Percentiles rank a stretch among this genome's conserved stretches.
phyloP scores from a whole-genome alignment of 2,329 filamentous ascomycete species.

The Xylariales sp. region DNA sequence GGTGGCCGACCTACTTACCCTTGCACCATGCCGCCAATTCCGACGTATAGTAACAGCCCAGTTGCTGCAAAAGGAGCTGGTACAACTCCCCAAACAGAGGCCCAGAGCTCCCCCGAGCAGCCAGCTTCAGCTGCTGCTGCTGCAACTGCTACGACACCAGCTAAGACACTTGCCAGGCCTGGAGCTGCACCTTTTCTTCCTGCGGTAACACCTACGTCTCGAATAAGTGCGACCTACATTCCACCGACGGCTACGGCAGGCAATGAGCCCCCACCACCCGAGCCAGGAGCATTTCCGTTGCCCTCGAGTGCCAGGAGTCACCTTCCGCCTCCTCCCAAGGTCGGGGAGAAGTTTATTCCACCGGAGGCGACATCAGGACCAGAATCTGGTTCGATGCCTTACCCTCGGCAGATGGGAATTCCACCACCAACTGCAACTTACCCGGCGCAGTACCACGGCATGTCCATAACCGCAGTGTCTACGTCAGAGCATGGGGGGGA shows the following conservation, averaged over 20 bases:
- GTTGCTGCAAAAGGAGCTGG: conserved; percentile 51
- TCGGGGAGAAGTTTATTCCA: conserved; percentile 37
- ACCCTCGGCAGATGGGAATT: conserved; percentile 47
- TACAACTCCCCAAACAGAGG: conserved; percentile 23
- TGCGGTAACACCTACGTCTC: conserved; percentile 33
- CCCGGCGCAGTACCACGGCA: conserved; percentile 37
- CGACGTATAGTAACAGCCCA: conserved; percentile 54
- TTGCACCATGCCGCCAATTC: conserved; percentile 54
- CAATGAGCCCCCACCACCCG: conserved; percentile 46
- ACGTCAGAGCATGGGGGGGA: conserved; percentile 19
- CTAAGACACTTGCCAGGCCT: conserved; percentile 40
- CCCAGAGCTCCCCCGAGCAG: conserved; percentile 12
- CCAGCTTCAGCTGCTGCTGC: conserved; percentile 27
- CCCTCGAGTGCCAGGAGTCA: conserved; percentile 24
- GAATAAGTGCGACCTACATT: conserved; percentile 25
- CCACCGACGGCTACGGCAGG: conserved; percentile 33
- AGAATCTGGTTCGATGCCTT: conserved; percentile 24
- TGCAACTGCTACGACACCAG: conserved; percentile 16
- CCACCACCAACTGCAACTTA: conserved; percentile 39
- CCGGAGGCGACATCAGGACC: conserved; percentile 26
- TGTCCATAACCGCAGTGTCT: conserved; percentile 32
- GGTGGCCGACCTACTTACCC: no score
- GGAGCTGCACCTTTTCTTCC: conserved; percentile 41
- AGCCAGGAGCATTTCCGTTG: conserved; percentile 51
- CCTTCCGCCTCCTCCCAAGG: conserved; percentile 48